These are phyloP conservation scores for Backusella australiensis DNA, from an alignment of 192 early-diverging fungal genomes.

Conservation along the genomic window DNA sequence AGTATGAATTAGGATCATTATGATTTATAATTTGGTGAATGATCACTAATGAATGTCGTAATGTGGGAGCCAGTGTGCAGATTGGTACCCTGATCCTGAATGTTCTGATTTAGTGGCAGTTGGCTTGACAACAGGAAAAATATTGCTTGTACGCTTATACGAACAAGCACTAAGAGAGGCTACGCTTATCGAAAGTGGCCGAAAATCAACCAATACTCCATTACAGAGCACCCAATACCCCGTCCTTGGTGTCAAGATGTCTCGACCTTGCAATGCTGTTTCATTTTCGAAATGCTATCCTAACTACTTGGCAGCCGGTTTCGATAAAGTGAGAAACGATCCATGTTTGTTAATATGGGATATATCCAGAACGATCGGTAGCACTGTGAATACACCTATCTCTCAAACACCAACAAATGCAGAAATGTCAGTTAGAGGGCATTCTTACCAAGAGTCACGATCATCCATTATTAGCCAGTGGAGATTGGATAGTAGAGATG, in stretches of 20 bases:
- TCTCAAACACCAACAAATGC: neutral
- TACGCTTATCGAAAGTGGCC: neutral
- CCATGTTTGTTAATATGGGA: slow-evolving; percentile 76
- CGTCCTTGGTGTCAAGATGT: slow-evolving; percentile 44
- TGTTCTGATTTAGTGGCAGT: slow-evolving; percentile 57
- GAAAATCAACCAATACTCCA: neutral
- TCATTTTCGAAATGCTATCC: slow-evolving; percentile 62
- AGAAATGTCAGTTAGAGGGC: neutral
- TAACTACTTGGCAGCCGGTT: slow-evolving; percentile 59
- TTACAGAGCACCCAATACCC: slow-evolving; percentile 29
- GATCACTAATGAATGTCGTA: neutral
- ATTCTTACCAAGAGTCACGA: neutral
- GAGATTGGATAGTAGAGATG: slow-evolving; percentile 7
- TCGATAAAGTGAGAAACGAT: slow-evolving; percentile 77
- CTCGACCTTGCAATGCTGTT: slow-evolving; percentile 69
- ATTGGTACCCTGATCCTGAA: slow-evolving; percentile 60
- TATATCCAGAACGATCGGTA: slow-evolving; percentile 50
- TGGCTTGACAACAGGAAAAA: slow-evolving; percentile 56
- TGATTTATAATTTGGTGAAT: neutral
- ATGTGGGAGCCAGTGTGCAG: slow-evolving; percentile 48
- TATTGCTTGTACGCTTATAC: slow-evolving; percentile 51
- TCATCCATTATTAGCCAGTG: slow-evolving; percentile 6
- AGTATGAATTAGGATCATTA: neutral
- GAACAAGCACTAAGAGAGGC: slow-evolving; percentile 12
- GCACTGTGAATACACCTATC: slow-evolving; percentile 18